Base-by-base conservation (phyloP, 2,329 filamentous ascomycete genomes). In the Xenoacremonium recifei region DNA sequence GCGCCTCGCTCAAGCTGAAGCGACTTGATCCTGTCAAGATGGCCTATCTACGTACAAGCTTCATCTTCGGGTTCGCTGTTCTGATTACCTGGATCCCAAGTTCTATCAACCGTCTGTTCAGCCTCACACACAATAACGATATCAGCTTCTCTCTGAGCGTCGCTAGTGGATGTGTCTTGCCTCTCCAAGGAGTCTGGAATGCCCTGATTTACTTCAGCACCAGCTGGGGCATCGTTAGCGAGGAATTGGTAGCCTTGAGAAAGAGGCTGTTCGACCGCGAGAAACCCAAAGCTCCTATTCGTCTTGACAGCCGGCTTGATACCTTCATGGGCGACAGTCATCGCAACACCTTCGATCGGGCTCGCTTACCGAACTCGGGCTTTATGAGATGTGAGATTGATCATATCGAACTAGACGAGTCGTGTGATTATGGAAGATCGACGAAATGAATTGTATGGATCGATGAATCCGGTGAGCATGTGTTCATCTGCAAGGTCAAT, bases 101-200 rank as follows among this genome's bases (percentile, higher is more conserved):
- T 45, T 87, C 82, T 17, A 76, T 86, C 59, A 91, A 92, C 63
- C 73, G 87, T 12, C 73, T 90, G 5, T 86, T 89, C 61, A 79
- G 80, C 40, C 70, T 89, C 30, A 67, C 79, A 3, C 68, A 80
- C 45, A 33, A 56, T 5, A 58, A 71, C 10, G 55, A 67, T 19
- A 68, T 75, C 44, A 77, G 71, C 53, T 91, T 83, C 57, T 73
- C 71, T 3, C 73, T 91, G 31, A 85, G 85, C 57, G 74, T 88
- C 27, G 77, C 80, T 1, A 84, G 84, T 18, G 82, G 83, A 3
- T 73, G 87, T 11, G 86, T 91, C 0, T 70, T 92, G 4, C 86
- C 87, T 0, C 70, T 89, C 0, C 88, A 92, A 60, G 87, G 88
- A 1, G 79, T 89, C 36, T 91, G 87, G 86, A 92, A 92, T 57